Conservation (phyloP, 257 asterid genomes). For the Solanum sejunctum region DNA sequence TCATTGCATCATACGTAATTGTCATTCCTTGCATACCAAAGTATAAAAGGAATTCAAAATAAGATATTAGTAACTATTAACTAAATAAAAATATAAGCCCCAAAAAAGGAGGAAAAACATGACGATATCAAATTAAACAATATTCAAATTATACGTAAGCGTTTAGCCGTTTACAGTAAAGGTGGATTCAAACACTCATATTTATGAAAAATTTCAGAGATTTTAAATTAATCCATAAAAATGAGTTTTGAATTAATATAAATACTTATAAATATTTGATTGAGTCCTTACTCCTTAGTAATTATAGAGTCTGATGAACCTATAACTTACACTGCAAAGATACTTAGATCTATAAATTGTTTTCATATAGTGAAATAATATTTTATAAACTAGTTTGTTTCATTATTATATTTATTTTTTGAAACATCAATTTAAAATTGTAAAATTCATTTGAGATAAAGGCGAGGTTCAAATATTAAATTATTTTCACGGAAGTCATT, state of each 20-base stretch:
- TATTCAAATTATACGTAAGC: background rate
- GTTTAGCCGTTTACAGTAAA: background rate
- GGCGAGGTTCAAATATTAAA: too few relatives aligned
- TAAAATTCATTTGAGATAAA: background rate
- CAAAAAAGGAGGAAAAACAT: background rate
- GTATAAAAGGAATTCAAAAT: background rate
- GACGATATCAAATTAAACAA: background rate
- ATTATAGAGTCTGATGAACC: background rate
- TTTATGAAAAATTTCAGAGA: too few relatives aligned
- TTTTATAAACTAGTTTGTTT: background rate
- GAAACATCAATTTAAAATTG: background rate
- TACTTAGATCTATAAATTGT: background rate
- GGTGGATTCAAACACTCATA: background rate
- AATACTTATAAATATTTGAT: background rate
- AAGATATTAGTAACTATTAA: background rate
- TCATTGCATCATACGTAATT: background rate
- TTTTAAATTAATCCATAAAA: background rate
- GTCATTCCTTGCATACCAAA: background rate
- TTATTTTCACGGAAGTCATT: too few relatives aligned
- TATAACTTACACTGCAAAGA: too few relatives aligned
- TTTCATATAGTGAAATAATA: background rate
- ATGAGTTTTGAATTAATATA: background rate
- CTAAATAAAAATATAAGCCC: background rate
- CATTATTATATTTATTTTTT: background rate
- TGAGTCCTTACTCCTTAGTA: background rate